Evolutionary conservation across 352 stramenopile species (phyloP).

Genomic region (Pythium insidiosum): DNA sequence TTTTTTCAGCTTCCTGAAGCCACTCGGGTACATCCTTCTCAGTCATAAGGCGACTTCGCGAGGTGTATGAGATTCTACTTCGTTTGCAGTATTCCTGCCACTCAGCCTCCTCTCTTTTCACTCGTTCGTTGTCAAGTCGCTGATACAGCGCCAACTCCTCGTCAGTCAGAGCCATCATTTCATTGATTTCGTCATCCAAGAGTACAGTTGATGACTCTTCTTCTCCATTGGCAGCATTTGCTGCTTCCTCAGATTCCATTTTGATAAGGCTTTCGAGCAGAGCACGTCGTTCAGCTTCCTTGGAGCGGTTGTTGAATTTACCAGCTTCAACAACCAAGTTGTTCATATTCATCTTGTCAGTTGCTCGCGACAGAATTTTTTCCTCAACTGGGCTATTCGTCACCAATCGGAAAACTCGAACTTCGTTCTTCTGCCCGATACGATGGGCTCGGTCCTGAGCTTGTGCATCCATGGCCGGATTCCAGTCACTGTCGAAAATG

Average conservation of each 20-base stretch:
- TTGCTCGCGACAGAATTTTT: constrained; percentile 81
- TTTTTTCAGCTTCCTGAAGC: constrained; percentile 59
- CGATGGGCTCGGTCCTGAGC: constrained; percentile 89
- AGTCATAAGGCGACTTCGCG: constrained; percentile 57
- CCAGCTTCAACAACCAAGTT: constrained; percentile 85
- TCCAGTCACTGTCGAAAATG: constrained; percentile 99
- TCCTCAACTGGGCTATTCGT: constrained; percentile 86
- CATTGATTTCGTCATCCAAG: constrained; percentile 82
- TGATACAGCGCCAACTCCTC: constrained; percentile 80
- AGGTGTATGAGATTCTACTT: constrained; percentile 26
- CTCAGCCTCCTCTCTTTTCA: constrained; percentile 47
- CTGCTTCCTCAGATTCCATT: constrained; percentile 83
- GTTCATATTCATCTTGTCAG: constrained; percentile 91
- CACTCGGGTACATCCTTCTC: constrained; percentile 67
- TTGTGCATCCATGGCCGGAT: constrained; percentile 95
- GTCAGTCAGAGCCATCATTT: constrained; percentile 86
- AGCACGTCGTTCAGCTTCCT: constrained; percentile 77
- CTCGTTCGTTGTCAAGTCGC: constrained; percentile 53
- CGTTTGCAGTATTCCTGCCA: constrained; percentile 68
- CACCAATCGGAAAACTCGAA: constrained; percentile 80
- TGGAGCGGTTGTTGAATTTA: constrained; percentile 86
- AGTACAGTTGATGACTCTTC: constrained; percentile 61
- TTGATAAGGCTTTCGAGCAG: constrained; percentile 85
- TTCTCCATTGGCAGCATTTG: constrained; percentile 46
- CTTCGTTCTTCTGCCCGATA: constrained; percentile 90